Evolutionary conservation across 345 rosid genomes (phyloP), one percentile per base, ranked within the genome.

Genomic region (Erodium maritimum): DNA sequence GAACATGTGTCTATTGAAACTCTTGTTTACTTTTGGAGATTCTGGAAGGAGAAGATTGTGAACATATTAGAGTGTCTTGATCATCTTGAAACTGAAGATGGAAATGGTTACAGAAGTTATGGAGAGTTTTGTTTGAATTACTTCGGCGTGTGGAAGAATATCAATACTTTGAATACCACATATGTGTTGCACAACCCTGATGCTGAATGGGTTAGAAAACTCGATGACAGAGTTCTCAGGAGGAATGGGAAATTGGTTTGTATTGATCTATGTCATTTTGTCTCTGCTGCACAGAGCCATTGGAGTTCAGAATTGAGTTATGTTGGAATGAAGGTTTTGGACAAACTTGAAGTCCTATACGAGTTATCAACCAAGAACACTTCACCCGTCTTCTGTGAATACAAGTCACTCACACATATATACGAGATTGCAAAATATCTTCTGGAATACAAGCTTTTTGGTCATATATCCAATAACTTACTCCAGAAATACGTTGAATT

Each of bases 51-150:
- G 17, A 59, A 22, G 24, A 52, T 79, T 52, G 23, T 66, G 16
- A 56, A 60, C 23, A 65, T 76, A 50, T 52, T 76, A 2, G 29
- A 65, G 34, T 61, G 19, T 62, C 75, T 58, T 46, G 57, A 21
- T 22, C 29, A 16, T 22, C 50, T 61, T 56, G 58, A 58, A 50
- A 58, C 6, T 19, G 34, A 4, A n/a, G 55, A 50, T 57, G 29
- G 6, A 6, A 34, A 8, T 51, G 69, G 59, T n/a, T 53, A 25
- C 4, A 53, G 34, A 55, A 58, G 22, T 1, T 68, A 54, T 56
- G 72, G 60, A 25, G 71, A 73, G 13, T 81, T 81, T 69, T 78
- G 81, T 61, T 33, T 77, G 61, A 67, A 75, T 45, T 81, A 75
- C 71, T 65, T 79, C 54, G 84, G 80, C 4, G 80, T 77, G 17